Percentiles rank a stretch among this genome's conserved stretches.
Evolutionary conservation across 768 basidiomycete species (phyloP).

Genomic region (Mycena sanguinolenta): DNA sequence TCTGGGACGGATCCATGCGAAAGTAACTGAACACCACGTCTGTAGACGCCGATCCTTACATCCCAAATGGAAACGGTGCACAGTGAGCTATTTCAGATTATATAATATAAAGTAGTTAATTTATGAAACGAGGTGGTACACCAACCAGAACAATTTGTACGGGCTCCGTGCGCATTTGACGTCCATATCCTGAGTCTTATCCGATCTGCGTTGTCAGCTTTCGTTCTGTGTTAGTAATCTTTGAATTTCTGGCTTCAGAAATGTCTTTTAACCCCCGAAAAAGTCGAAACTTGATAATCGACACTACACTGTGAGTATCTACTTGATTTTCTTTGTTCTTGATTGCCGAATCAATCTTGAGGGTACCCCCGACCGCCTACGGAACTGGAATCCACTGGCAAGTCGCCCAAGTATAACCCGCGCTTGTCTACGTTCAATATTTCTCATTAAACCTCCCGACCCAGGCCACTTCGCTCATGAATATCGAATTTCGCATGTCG

Average conservation of each 20-base stretch:
- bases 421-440: background rate
- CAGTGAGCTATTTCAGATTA: no score
- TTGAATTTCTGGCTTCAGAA: constrained; percentile 83
- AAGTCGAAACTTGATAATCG: no score
- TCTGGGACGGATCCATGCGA: background rate
- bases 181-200: no score
- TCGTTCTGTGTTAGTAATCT: constrained; percentile 69
- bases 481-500: constrained; percentile 83
- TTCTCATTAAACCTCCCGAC: no score
- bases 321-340: no score
- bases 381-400: constrained; percentile 89
- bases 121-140: constrained; percentile 73
- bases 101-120: no score
- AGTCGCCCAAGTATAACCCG: constrained; percentile 65
- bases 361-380: constrained; percentile 61
- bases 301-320: no score
- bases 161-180: no score
- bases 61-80: constrained; percentile 60
- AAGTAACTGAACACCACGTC: background rate
- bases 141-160: constrained; percentile 17
- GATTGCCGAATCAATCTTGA: no score
- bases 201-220: no score
- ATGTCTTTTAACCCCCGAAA: no score
- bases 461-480: constrained; percentile 74
- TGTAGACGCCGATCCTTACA: constrained; percentile 80